Percentiles rank a stretch among this genome's conserved stretches.
Evolutionary conservation across 306 rosid genomes (phyloP).

Genomic region (Quercus berberidifolia): DNA sequence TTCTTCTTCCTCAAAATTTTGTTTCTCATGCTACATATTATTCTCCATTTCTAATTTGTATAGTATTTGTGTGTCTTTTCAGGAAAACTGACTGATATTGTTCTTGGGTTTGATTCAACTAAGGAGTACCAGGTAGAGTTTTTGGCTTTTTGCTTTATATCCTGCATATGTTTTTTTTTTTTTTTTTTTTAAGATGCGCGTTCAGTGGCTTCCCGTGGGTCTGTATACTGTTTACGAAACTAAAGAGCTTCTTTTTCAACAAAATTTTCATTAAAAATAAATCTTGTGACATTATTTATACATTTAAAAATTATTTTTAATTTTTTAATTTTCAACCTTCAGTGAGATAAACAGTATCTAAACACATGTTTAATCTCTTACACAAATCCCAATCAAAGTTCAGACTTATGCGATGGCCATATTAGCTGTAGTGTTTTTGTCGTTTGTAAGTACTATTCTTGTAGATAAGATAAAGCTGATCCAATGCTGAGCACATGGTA

Average conservation of each 20-base stretch:
- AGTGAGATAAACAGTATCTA: too few relatives aligned
- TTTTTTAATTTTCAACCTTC: too few relatives aligned
- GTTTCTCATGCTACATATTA: background rate
- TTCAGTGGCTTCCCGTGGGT: too few relatives aligned
- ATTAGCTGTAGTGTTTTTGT: slow-evolving; percentile 6
- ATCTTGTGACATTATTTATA: too few relatives aligned
- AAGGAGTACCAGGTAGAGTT: slow-evolving; percentile 51
- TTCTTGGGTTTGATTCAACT: slow-evolving; percentile 75
- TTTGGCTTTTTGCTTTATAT: slow-evolving; percentile 1
- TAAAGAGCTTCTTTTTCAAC: too few relatives aligned
- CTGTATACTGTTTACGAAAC: too few relatives aligned
- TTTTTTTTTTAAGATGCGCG: too few relatives aligned
- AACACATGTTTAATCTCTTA: too few relatives aligned
- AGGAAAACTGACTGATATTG: slow-evolving; percentile 74
- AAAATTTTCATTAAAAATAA: too few relatives aligned
- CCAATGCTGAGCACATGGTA: background rate
- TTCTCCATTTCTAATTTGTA: background rate
- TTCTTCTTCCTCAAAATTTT: background rate
- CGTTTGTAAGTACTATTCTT: background rate
- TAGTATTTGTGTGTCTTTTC: slow-evolving; percentile 3
- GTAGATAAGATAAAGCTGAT: background rate
- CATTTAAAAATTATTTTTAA: too few relatives aligned
- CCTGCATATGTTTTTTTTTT: background rate
- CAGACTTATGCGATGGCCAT: slow-evolving; percentile 9
- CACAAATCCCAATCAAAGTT: background rate